Conservation (phyloP, 495 filamentous ascomycete genomes). For the Xylaria intraflava region DNA sequence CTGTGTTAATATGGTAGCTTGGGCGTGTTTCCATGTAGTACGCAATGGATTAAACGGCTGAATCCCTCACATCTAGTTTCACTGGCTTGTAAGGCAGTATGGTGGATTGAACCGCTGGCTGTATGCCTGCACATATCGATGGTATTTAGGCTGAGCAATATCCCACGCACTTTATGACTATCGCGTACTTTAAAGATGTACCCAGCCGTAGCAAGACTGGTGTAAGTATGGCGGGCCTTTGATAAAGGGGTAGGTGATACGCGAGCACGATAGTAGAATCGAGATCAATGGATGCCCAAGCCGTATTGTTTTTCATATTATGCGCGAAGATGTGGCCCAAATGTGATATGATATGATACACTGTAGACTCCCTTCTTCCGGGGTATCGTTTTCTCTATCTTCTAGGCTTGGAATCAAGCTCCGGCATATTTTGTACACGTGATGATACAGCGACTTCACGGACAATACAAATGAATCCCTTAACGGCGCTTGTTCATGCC, state of each 20-base stretch:
- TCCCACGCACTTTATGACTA: too few species aligned
- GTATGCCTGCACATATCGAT: too few species aligned
- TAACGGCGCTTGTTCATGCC: slow-evolving; percentile 21
- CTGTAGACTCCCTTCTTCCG: background rate
- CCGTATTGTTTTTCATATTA: background rate
- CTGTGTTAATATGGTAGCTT: too few species aligned
- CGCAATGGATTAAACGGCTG: too few species aligned
- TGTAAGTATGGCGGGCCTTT: background rate
- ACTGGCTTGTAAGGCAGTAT: too few species aligned
- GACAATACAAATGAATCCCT: background rate
- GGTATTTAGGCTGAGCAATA: too few species aligned
- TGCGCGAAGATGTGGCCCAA: background rate
- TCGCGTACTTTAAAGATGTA: too few species aligned
- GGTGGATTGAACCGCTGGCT: too few species aligned
- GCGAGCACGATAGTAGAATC: background rate
- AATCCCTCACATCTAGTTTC: too few species aligned
- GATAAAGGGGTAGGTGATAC: background rate
- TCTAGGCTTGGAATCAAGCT: background rate
- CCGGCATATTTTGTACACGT: slow-evolving; percentile 8
- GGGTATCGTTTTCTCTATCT: background rate
- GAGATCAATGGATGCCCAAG: background rate
- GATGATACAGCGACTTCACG: slow-evolving; percentile 4
- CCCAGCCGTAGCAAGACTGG: too few species aligned
- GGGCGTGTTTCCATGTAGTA: too few species aligned
- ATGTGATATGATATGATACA: slow-evolving; percentile 10